Evolutionary conservation across 257 asterid genomes (phyloP).

Genomic region (Mitragyna speciosa): DNA sequence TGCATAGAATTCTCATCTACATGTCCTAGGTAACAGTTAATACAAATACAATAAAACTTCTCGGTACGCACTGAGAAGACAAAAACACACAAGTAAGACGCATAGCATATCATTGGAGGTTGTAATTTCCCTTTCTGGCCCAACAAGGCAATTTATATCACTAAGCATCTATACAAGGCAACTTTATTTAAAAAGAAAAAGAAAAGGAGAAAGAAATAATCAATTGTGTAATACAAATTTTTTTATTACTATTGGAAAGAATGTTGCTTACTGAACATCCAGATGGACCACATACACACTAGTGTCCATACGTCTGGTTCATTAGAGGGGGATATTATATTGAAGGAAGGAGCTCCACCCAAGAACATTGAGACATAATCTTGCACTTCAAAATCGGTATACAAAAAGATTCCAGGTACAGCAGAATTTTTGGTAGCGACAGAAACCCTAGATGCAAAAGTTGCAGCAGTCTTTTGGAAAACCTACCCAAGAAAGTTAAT

Average conservation of each 20-base stretch:
- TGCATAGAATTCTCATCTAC: background rate
- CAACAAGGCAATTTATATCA: background rate
- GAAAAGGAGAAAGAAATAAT: background rate
- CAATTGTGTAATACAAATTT: background rate
- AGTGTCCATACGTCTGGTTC: constrained; percentile 96
- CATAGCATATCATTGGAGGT: background rate
- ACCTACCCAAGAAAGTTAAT: constrained; percentile 45
- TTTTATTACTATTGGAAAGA: background rate
- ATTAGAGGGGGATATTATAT: constrained; percentile 79
- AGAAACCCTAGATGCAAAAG: constrained; percentile 97
- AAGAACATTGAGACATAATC: constrained; percentile 65
- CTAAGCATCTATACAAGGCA: background rate
- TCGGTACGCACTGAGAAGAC: background rate
- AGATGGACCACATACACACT: constrained; percentile 98
- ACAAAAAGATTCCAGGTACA: constrained; percentile 67
- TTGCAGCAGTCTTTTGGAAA: constrained; percentile 93
- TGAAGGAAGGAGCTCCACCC: constrained; percentile 91
- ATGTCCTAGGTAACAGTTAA: background rate
- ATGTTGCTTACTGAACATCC: constrained; percentile 93
- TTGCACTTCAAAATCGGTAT: constrained; percentile 88
- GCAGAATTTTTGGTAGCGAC: constrained; percentile 86
- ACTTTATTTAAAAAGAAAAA: background rate
- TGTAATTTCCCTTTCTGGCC: background rate
- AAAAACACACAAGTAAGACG: background rate
- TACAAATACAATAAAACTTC: background rate